Percentiles rank a stretch among this genome's conserved stretches.
Evolutionary conservation across 345 rosid species (phyloP).

Genomic region (Hibiscus mutabilis): DNA sequence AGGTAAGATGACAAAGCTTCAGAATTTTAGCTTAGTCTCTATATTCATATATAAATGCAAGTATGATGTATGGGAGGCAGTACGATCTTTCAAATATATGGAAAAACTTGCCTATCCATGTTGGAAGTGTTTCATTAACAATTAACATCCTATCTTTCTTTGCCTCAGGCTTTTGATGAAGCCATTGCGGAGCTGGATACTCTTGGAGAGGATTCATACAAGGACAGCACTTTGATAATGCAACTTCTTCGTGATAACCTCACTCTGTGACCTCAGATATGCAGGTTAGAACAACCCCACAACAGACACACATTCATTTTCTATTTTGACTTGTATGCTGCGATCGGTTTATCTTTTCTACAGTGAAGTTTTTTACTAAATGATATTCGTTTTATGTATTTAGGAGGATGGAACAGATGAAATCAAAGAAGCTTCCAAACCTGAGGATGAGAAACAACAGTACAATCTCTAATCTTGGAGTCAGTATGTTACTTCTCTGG

Average conservation of each 20-base stretch:
- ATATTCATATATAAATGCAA: not conserved
- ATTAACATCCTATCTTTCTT: constrained; percentile 1
- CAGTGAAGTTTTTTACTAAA: not conserved
- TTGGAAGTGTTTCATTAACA: not conserved
- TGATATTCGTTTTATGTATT: not conserved
- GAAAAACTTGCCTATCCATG: not conserved
- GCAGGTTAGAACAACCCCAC: constrained; percentile 4
- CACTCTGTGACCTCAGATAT: constrained; percentile 52
- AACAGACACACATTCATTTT: not conserved
- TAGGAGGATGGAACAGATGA: constrained; percentile 32
- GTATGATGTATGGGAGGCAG: not conserved
- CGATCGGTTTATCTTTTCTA: not conserved
- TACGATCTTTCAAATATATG: not conserved
- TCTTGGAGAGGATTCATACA: constrained; percentile 57
- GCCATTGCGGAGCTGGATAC: constrained; percentile 68
- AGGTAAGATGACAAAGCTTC: not conserved
- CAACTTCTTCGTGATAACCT: constrained; percentile 55
- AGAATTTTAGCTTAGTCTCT: not conserved
- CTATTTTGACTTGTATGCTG: not conserved
- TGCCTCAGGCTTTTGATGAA: constrained; percentile 52
- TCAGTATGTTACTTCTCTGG: constrained; percentile 6
- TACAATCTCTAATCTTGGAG: constrained; percentile 12
- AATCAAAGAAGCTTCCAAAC: constrained; percentile 27
- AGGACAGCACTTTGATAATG: constrained; percentile 65
- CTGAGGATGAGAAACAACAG: constrained; percentile 33